Evolutionary conservation across 345 rosid genomes (phyloP).

Genomic region (Durio zibethinus): DNA sequence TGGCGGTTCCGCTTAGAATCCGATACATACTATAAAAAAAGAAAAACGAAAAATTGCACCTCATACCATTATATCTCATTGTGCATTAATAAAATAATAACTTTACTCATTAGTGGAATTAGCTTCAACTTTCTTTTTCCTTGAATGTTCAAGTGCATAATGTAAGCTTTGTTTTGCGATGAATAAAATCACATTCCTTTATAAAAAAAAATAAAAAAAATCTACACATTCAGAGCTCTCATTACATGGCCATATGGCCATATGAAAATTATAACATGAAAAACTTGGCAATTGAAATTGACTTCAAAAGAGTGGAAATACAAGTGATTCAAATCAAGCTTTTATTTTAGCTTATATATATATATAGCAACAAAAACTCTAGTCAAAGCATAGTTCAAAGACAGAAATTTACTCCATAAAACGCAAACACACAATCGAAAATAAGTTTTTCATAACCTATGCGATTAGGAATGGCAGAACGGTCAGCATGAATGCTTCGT

Average conservation of each 20-base stretch:
- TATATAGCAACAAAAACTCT: too few relatives aligned
- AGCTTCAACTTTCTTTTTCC: not conserved
- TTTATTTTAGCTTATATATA: not conserved
- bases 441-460: constrained; percentile 13
- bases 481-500: constrained; percentile 80
- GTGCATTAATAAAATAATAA: not conserved
- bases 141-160: not conserved
- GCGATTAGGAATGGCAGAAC: constrained; percentile 89
- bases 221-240: too few relatives aligned
- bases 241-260: not conserved
- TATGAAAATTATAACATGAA: not conserved
- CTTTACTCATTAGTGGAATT: not conserved
- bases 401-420: not conserved
- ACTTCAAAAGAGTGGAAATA: not conserved
- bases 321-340: not conserved
- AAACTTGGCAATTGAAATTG: not conserved
- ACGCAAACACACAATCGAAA: not conserved
- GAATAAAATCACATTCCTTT: too few relatives aligned
- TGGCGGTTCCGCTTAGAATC: not conserved
- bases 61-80: not conserved
- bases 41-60: not conserved
- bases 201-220: too few relatives aligned
- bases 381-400: not conserved
- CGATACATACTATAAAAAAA: not conserved
- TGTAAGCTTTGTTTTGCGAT: not conserved